Percentiles rank a stretch among this genome's conserved stretches.
Conservation (phyloP, 2,329 filamentous ascomycete genomes). For the Monosporascus sp. region DNA sequence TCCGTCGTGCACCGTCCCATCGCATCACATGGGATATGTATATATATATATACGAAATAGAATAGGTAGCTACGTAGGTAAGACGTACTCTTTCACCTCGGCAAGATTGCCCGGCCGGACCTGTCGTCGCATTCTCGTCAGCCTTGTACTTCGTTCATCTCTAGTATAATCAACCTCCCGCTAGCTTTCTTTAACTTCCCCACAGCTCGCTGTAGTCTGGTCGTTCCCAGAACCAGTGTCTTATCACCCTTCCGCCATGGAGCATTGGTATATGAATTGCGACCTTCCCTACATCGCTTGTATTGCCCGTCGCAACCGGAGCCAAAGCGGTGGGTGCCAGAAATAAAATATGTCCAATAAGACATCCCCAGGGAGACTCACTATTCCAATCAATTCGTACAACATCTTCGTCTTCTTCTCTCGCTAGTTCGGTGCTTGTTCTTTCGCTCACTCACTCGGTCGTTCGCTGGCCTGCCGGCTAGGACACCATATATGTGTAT, state of each 20-base stretch:
- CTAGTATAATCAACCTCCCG: too few relatives aligned
- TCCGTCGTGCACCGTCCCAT: too few relatives aligned
- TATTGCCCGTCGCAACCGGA: too few relatives aligned
- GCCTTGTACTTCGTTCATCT: background rate
- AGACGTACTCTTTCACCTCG: slow-evolving; percentile 88
- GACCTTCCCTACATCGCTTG: too few relatives aligned
- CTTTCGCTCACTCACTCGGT: background rate
- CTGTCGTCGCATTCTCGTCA: slow-evolving; percentile 40
- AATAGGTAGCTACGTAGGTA: background rate
- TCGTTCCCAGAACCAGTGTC: background rate
- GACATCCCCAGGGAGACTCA: slow-evolving; percentile 40
- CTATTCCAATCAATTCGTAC: slow-evolving; percentile 96
- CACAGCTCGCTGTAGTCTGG: background rate
- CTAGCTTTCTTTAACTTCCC: background rate
- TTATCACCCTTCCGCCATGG: background rate
- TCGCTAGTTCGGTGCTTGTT: background rate
- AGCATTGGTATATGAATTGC: too few relatives aligned
- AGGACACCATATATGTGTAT: background rate
- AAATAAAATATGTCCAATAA: background rate
- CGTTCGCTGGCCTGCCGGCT: background rate
- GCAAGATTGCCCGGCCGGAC: slow-evolving; percentile 84
- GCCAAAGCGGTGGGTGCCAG: too few relatives aligned
- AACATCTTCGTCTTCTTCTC: slow-evolving; percentile 51
- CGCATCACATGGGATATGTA: too few relatives aligned
- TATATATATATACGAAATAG: background rate